A percentile compares a stretch with the other conserved stretches of the same genome.
Evolutionary conservation across 2,329 filamentous ascomycete species (phyloP).

Genomic region (Grosmannia serpens): DNA sequence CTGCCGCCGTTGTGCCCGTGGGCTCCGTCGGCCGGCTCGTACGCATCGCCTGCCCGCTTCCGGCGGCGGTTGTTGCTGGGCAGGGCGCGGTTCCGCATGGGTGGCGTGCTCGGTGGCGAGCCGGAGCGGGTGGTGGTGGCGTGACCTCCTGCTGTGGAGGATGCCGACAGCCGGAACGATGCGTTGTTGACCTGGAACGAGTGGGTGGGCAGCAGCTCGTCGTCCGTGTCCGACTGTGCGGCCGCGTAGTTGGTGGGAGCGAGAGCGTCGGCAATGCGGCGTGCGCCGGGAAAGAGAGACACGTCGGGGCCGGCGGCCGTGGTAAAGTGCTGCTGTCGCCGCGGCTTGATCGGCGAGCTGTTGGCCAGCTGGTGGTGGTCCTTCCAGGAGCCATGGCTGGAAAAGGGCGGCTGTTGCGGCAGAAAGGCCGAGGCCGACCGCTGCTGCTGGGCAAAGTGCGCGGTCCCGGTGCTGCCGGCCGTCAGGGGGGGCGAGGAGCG

Average conservation of each 20-base stretch:
- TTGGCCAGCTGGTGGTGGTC: slow-evolving; percentile 68
- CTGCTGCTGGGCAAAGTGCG: slow-evolving; percentile 35
- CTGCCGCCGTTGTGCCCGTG: slow-evolving; percentile 28
- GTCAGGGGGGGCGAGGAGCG: slow-evolving; percentile 49
- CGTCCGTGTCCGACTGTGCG: slow-evolving; percentile 65
- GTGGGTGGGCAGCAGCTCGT: slow-evolving; percentile 65
- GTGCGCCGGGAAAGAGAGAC: slow-evolving; percentile 66
- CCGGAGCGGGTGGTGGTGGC: slow-evolving; percentile 31
- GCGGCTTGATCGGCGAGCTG: slow-evolving; percentile 75
- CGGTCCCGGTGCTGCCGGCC: slow-evolving; percentile 57
- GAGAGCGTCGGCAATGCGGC: slow-evolving; percentile 54
- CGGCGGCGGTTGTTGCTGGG: slow-evolving; percentile 30
- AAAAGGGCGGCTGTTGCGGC: slow-evolving; percentile 8
- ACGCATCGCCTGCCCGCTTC: slow-evolving; percentile 26
- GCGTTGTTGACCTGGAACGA: slow-evolving; percentile 50
- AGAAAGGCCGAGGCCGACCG: slow-evolving; percentile 35
- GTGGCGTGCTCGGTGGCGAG: slow-evolving; percentile 82
- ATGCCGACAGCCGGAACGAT: slow-evolving; percentile 3
- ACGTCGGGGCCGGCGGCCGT: slow-evolving; percentile 59
- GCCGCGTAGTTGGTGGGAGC: slow-evolving; percentile 46
- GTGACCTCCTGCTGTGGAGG: slow-evolving; percentile 19
- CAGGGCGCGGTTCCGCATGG: slow-evolving; percentile 44
- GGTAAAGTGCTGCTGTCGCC: slow-evolving; percentile 63
- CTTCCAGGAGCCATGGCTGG: slow-evolving; percentile 58
- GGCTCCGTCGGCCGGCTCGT: not conserved